Percentiles rank a stretch among this genome's conserved stretches.
Conservation (phyloP, 2,329 filamentous ascomycete species). For the Fonsecaea pugnacius region DNA sequence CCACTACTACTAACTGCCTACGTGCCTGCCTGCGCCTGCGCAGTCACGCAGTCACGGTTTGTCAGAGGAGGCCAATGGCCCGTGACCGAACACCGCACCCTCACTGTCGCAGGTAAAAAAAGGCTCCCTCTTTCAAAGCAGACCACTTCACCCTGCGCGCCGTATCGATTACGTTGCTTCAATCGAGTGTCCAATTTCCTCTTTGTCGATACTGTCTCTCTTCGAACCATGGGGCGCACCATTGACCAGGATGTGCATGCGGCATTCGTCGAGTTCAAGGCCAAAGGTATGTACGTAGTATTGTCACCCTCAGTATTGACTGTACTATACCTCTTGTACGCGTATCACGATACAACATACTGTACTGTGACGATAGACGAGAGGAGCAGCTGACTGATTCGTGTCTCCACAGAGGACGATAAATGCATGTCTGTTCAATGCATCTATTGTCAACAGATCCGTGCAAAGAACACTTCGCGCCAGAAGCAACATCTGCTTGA, state of each 20-base stretch:
- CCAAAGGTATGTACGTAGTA: constrained; percentile 48
- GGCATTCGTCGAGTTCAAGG: constrained; percentile 59
- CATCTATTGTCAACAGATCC: constrained; percentile 59
- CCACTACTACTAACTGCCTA: too few relatives aligned
- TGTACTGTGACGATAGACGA: constrained; percentile 26
- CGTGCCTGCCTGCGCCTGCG: not conserved
- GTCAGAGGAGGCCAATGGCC: constrained; percentile 5
- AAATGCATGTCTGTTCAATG: constrained; percentile 59
- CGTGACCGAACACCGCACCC: constrained; percentile 12
- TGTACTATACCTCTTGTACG: constrained; percentile 34
- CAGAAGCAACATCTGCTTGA: constrained; percentile 58
- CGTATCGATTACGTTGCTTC: not conserved
- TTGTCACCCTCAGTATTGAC: constrained; percentile 45
- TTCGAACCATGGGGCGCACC: constrained; percentile 53
- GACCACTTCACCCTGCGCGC: constrained; percentile 7
- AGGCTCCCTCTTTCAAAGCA: constrained; percentile 4
- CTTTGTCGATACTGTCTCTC: not conserved
- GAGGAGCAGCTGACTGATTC: constrained; percentile 24
- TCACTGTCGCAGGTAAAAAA: constrained; percentile 13
- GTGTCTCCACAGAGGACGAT: constrained; percentile 36
- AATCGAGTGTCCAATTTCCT: not conserved
- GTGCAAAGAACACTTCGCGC: constrained; percentile 58
- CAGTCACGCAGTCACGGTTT: constrained; percentile 15
- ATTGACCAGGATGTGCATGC: constrained; percentile 59
- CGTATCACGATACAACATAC: constrained; percentile 20